These are phyloP conservation scores for Phytophthora sansomeana DNA, from an alignment of 352 stramenopile genomes.

Conservation along the genomic window DNA sequence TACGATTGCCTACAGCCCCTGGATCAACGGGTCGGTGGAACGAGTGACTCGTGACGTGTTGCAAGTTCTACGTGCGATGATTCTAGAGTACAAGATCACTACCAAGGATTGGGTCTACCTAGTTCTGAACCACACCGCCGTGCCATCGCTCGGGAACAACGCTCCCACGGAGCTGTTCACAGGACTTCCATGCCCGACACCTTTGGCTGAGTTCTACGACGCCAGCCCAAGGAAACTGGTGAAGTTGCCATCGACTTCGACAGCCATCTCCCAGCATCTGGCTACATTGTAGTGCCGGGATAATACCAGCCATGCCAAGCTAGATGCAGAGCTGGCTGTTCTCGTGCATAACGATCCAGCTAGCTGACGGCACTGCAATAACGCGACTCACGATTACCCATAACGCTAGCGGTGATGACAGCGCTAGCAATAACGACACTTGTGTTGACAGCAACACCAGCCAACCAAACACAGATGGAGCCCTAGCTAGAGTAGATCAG, in stretches of 20 bases:
- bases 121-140: slow-evolving; percentile 40
- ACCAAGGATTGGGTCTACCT: slow-evolving; percentile 33
- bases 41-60: slow-evolving; percentile 39
- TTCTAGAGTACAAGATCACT: slow-evolving; percentile 28
- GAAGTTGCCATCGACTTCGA: not conserved
- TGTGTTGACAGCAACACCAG: too few relatives aligned
- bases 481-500: too few relatives aligned
- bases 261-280: not conserved
- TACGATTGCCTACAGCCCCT: slow-evolving; percentile 36
- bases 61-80: slow-evolving; percentile 31
- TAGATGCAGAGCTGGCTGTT: too few relatives aligned
- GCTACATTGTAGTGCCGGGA: too few relatives aligned
- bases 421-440: too few relatives aligned
- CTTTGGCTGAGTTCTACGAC: slow-evolving; percentile 12
- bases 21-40: slow-evolving; percentile 41
- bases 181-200: slow-evolving; percentile 2
- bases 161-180: slow-evolving; percentile 33
- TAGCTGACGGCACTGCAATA: too few relatives aligned
- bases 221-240: too few relatives aligned
- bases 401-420: too few relatives aligned
- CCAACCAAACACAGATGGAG: too few relatives aligned
- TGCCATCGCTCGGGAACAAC: slow-evolving; percentile 28
- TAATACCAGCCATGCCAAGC: too few relatives aligned
- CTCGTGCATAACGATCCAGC: too few relatives aligned
- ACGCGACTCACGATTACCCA: too few relatives aligned